These are phyloP conservation scores for Ustilago trichophora DNA, from an alignment of 1,284 basidiomycete species.

Conservation along the genomic window DNA sequence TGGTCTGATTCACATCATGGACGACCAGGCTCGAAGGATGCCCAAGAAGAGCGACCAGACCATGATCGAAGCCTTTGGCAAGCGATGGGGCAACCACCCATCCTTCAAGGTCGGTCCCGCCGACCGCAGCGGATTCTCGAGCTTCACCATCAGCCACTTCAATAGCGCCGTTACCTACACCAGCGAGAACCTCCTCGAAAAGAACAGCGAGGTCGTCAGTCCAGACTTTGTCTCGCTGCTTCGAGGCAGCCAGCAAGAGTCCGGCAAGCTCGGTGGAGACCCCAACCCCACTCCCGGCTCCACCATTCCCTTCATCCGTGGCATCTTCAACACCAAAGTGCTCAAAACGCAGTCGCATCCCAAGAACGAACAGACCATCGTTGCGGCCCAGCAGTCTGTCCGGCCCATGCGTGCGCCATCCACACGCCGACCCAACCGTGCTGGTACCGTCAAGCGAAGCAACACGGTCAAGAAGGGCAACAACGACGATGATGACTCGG, in stretches of 20 bases:
- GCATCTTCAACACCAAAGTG: slow-evolving; percentile 84
- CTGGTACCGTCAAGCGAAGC: slow-evolving; percentile 50
- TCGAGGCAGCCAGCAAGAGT: slow-evolving; percentile 70
- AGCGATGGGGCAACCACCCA: slow-evolving; percentile 91
- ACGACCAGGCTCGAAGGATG: slow-evolving; percentile 86
- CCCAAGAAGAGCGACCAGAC: slow-evolving; percentile 91
- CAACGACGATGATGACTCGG: slow-evolving; percentile 71
- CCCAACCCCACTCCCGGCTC: slow-evolving; percentile 50
- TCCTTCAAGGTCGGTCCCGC: slow-evolving; percentile 73
- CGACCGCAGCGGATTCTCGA: slow-evolving; percentile 79
- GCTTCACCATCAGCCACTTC: slow-evolving; percentile 92
- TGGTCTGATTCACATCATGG: slow-evolving; percentile 95
- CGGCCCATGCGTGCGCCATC: slow-evolving; percentile 93
- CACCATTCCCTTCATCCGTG: slow-evolving; percentile 79
- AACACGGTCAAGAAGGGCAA: slow-evolving; percentile 70
- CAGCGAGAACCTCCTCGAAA: slow-evolving; percentile 84
- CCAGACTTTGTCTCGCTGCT: slow-evolving; percentile 91
- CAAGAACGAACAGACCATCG: slow-evolving; percentile 89
- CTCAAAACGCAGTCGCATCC: slow-evolving; percentile 91
- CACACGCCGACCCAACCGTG: slow-evolving; percentile 48
- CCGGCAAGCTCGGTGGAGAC: slow-evolving; percentile 58
- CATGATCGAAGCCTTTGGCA: slow-evolving; percentile 92
- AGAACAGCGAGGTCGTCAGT: slow-evolving; percentile 87
- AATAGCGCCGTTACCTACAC: slow-evolving; percentile 91
- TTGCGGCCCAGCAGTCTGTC: slow-evolving; percentile 88